Percentiles rank a stretch among this genome's conserved stretches.
phyloP scores from a whole-genome alignment of 768 basidiomycete genomes.

The Gelatoporia subvermispora region DNA sequence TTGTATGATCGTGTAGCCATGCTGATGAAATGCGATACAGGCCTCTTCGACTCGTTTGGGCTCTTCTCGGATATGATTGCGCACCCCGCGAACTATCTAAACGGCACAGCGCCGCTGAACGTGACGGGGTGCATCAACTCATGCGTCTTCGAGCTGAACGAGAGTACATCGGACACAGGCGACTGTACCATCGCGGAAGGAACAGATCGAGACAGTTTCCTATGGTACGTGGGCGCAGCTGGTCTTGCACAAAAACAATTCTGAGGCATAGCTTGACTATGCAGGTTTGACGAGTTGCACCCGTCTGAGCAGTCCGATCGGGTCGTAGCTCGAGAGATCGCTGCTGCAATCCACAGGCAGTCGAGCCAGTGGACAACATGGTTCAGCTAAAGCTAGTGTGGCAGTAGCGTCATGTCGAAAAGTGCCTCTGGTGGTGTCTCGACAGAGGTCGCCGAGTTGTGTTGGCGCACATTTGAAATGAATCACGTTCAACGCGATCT shows the following conservation, averaged over 20 bases:
- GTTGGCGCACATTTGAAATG: too few relatives aligned
- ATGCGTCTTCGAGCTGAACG: constrained; percentile 40
- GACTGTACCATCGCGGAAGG: constrained; percentile 36
- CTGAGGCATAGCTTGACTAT: neutral
- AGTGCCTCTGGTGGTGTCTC: too few relatives aligned
- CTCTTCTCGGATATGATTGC: constrained; percentile 56
- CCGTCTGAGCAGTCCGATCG: constrained; percentile 56
- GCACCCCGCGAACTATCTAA: constrained; percentile 48
- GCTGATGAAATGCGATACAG: constrained; percentile 24
- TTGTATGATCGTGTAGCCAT: neutral
- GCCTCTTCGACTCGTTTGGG: constrained; percentile 55
- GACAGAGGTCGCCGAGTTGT: too few relatives aligned
- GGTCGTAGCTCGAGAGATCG: constrained; percentile 47
- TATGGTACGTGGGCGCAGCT: constrained; percentile 41
- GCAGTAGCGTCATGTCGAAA: too few relatives aligned
- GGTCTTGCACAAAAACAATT: neutral
- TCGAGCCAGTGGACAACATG: constrained; percentile 44
- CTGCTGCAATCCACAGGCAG: constrained; percentile 40
- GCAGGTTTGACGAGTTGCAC: constrained; percentile 52
- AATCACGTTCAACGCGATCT: too few relatives aligned
- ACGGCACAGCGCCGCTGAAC: constrained; percentile 59
- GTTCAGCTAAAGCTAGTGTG: constrained; percentile 32
- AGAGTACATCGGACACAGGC: constrained; percentile 19
- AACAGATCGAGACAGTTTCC: constrained; percentile 49
- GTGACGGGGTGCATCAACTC: constrained; percentile 47